A percentile compares a stretch with the other conserved stretches of the same genome.
phyloP scores from a whole-genome alignment of 495 filamentous ascomycete species.

The Aspergillus homomorphus region DNA sequence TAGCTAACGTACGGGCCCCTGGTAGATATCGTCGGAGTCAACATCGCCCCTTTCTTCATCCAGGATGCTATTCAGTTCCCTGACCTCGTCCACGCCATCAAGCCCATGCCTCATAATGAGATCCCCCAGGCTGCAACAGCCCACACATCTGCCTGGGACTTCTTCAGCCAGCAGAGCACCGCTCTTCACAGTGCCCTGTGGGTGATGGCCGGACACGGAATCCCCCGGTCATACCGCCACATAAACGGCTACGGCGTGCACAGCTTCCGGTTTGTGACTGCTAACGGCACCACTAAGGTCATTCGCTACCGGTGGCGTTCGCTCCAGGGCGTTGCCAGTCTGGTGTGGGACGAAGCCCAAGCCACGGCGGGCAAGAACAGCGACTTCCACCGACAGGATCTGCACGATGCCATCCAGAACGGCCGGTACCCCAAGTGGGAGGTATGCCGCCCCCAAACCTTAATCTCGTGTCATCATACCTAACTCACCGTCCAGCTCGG shows the following conservation, averaged over 20 bases:
- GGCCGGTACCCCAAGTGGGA: slow-evolving; percentile 67
- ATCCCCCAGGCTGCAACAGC: slow-evolving; percentile 67
- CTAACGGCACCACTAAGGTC: slow-evolving; percentile 58
- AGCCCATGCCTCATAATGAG: slow-evolving; percentile 62
- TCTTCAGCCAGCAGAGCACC: slow-evolving; percentile 63
- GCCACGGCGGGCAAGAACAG: slow-evolving; percentile 63
- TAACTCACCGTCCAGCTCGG: slow-evolving; percentile 33
- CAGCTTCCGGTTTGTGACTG: slow-evolving; percentile 64
- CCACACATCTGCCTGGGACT: slow-evolving; percentile 71
- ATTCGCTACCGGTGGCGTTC: slow-evolving; percentile 69
- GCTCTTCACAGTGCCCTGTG: slow-evolving; percentile 60
- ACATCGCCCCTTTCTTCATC: slow-evolving; percentile 44
- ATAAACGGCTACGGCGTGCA: slow-evolving; percentile 70
- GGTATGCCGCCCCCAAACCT: slow-evolving; percentile 28
- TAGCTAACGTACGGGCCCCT: not conserved
- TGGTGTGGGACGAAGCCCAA: slow-evolving; percentile 68
- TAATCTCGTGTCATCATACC: not conserved
- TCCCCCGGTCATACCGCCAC: slow-evolving; percentile 64
- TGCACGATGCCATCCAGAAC: slow-evolving; percentile 65
- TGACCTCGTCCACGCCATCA: slow-evolving; percentile 62
- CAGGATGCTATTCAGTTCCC: slow-evolving; percentile 44
- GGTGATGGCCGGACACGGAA: slow-evolving; percentile 68
- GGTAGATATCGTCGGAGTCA: slow-evolving; percentile 49
- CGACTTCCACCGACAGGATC: slow-evolving; percentile 64
- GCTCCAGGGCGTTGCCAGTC: slow-evolving; percentile 59